Conservation (phyloP, 176 grass and related monocot species). For the Poa pratensis region DNA sequence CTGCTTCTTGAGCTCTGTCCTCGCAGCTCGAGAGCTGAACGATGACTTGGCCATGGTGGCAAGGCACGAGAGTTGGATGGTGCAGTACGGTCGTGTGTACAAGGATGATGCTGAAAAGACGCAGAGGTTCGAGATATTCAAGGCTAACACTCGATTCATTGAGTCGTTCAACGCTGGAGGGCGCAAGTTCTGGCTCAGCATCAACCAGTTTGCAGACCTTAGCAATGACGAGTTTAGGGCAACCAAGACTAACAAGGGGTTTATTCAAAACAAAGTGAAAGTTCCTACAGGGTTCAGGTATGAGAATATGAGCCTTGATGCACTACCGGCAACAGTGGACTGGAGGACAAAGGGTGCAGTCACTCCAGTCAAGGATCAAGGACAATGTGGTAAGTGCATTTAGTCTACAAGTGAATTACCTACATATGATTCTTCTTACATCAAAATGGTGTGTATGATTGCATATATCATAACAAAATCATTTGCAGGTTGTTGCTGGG, state of each 20-base stretch:
- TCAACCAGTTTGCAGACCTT: conserved; percentile 7
- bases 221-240: conserved; percentile 4
- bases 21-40: conserved; percentile 8
- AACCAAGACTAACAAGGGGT: conserved; percentile 19
- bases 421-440: not conserved
- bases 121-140: conserved; percentile 1
- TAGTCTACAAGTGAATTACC: not conserved
- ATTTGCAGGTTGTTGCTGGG: not conserved
- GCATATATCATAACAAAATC: not conserved
- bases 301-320: not conserved
- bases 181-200: not conserved
- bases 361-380: conserved; percentile 20
- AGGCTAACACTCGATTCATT: conserved; percentile 2
- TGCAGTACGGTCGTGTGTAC: not conserved
- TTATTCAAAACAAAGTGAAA: conserved; percentile 11
- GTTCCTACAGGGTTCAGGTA: not conserved
- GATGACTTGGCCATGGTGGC: not conserved
- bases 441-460: not conserved
- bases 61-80: conserved; percentile 23
- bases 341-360: conserved; percentile 2
- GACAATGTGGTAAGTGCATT: conserved; percentile 7
- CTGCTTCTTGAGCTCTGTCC: not conserved
- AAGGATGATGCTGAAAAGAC: conserved; percentile 3
- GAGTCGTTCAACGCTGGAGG: not conserved
- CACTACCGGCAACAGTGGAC: not conserved